Percentiles rank a stretch among this genome's conserved stretches.
Evolutionary conservation across 345 rosid genomes (phyloP).

Genomic region (Durio zibethinus): DNA sequence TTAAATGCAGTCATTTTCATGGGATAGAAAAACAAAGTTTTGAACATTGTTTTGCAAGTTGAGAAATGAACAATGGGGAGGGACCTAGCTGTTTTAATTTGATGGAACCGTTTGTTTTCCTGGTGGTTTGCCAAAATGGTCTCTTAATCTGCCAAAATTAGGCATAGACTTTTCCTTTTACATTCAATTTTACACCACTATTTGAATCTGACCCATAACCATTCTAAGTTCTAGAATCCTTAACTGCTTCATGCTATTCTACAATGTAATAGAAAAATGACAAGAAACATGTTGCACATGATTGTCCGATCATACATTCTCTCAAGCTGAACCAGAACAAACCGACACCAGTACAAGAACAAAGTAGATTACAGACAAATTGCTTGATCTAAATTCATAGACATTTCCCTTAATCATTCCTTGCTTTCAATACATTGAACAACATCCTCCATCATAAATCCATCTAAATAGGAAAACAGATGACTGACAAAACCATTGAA

Average conservation of each 20-base stretch:
- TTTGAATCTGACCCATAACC: background rate
- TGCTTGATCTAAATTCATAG: background rate
- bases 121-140: background rate
- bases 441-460: background rate
- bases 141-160: background rate
- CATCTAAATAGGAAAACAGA: background rate
- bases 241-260: background rate
- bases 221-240: background rate
- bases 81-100: too few relatives aligned
- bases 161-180: background rate
- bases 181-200: background rate
- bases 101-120: too few relatives aligned
- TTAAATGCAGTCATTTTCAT: background rate
- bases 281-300: background rate
- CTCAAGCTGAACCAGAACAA: background rate
- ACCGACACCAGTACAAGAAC: background rate
- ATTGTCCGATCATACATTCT: background rate
- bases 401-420: background rate
- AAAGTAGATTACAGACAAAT: background rate
- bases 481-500: conserved; percentile 14
- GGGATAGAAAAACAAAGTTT: background rate
- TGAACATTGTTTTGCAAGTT: background rate
- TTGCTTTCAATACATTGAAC: background rate
- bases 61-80: too few relatives aligned
- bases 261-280: background rate